Base-by-base conservation (phyloP, 345 rosid species). In the Brassica napus region DNA sequence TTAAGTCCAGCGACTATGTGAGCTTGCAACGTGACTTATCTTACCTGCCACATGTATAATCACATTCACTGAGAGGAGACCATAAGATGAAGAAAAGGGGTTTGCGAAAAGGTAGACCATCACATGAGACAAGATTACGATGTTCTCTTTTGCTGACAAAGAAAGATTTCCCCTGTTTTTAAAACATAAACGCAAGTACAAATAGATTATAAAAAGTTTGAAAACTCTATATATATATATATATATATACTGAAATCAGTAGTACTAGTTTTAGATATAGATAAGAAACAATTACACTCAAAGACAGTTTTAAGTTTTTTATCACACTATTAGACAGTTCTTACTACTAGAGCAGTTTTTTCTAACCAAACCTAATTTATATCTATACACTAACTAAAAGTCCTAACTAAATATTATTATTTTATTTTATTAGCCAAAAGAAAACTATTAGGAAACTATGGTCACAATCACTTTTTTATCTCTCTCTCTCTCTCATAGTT, bases 41-140 rank as follows among this genome's bases (percentile, higher is more conserved):
- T 73, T 63, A 73, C 78, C 69, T 18, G 57, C 77, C 74, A 60
- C 82, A 73, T 79, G 69, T 44, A 31, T 57, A 57, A 24, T 65
- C 32, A 64, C 30, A 70, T 28, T 28, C 31, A 28, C 31, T 28
- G 65, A 77, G 5, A 59, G 49, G 15, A 54, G 49, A 23, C 31
- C 12, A n/a, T 35, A 67, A 39, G 8, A 67, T 37, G 5, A 35
- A 71, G 1, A 42, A 52, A 52, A 52, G 2, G 57, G 73, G 31
- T 5, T 72, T 57, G 52, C 68, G 9, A 21, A 37, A 65, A 58
- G 14, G 52, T 30, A 1, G 1, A 65, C n/a, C 68, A 58, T 78
- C 82, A 78, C 77, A 72, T 78, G 77, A 65, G 72, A 66, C 77
- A 72, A 58, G 67, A 65, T 16, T 57, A 30, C 15, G 68, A 66